Conservation (phyloP, 164 flowering plant genomes). For the Houttuynia cordata region DNA sequence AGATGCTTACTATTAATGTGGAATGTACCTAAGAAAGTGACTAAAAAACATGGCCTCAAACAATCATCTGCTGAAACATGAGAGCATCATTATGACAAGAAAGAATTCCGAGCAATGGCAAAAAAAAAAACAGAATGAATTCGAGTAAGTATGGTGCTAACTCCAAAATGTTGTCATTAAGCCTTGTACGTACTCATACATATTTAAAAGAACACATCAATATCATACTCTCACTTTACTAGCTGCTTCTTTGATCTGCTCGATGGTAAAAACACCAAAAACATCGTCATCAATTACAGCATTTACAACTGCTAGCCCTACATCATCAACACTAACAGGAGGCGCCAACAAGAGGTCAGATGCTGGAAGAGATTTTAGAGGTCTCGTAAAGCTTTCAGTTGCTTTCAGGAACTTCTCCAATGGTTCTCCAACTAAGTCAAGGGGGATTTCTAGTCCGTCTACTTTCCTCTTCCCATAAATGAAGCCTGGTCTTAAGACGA, state of each 20-base stretch:
- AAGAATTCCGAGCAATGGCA: too few species aligned
- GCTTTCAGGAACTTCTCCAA: conserved; percentile 56
- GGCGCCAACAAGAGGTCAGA: conserved; percentile 88
- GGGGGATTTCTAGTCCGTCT: conserved; percentile 77
- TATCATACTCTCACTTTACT: conserved; percentile 45
- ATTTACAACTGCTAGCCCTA: conserved; percentile 65
- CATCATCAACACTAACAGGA: conserved; percentile 82
- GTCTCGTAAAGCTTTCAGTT: conserved; percentile 52
- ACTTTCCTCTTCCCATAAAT: conserved; percentile 86
- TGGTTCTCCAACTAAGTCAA: conserved; percentile 84
- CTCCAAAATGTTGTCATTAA: too few species aligned
- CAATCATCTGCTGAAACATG: too few species aligned
- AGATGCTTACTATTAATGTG: too few species aligned
- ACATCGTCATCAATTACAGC: conserved; percentile 69
- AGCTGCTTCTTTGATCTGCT: conserved; percentile 94
- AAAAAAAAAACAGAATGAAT: too few species aligned
- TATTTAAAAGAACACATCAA: neutral
- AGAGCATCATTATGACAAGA: too few species aligned
- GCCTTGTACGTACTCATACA: too few species aligned
- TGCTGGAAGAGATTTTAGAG: conserved; percentile 74
- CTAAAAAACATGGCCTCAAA: too few species aligned
- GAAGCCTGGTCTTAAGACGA: conserved; percentile 84
- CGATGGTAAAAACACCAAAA: conserved; percentile 86
- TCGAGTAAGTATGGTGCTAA: too few species aligned
- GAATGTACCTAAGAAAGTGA: too few species aligned